Conservation (phyloP, 305 asterid species). For the Fraxinus latifolia region DNA sequence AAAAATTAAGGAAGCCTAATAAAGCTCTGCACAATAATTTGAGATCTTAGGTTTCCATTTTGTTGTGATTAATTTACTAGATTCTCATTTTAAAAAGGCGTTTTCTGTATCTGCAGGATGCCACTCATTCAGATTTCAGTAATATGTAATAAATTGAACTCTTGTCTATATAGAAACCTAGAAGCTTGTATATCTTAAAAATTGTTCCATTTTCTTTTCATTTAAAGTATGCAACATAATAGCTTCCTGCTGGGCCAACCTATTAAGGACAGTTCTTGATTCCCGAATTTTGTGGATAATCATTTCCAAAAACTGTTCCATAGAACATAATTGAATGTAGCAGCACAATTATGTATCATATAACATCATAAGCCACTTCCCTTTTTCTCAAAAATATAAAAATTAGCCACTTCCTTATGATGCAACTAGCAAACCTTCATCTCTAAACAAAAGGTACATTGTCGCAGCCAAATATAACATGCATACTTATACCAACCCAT, state of each 20-base stretch:
- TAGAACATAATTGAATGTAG: neutral
- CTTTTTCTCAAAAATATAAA: too few species aligned
- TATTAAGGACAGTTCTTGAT: neutral
- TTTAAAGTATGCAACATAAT: neutral
- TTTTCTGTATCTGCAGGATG: neutral
- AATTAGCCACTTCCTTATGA: neutral
- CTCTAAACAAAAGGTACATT: neutral
- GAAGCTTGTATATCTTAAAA: neutral
- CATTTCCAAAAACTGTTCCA: neutral
- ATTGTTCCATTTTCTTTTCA: neutral
- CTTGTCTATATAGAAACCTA: neutral
- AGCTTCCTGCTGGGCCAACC: neutral
- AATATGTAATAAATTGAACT: neutral
- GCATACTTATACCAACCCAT: neutral
- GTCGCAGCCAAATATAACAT: neutral
- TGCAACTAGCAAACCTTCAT: slow-evolving; percentile 5
- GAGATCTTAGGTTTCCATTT: too few species aligned
- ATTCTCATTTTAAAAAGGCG: neutral
- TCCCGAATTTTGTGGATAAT: neutral
- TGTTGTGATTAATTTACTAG: neutral
- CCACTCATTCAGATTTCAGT: neutral
- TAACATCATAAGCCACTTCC: neutral
- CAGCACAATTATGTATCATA: neutral
- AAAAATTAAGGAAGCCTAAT: neutral
- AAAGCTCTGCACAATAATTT: neutral